Base-by-base conservation (phyloP, 2,329 filamentous ascomycete genomes). In the Dactylonectria macrodidyma region DNA sequence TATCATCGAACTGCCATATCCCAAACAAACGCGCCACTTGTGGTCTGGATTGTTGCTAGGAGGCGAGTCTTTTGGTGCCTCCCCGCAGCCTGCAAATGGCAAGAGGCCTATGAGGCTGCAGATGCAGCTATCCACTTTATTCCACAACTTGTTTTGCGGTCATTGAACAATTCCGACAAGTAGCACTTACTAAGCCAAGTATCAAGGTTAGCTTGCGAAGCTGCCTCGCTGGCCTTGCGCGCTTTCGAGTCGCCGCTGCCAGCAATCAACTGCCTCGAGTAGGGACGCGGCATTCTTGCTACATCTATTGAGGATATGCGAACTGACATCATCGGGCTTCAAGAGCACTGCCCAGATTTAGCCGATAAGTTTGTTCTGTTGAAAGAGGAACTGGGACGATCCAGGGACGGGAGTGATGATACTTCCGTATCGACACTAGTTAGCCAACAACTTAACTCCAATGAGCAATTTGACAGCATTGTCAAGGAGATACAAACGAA, bases 261-360 rank as follows among this genome's bases (percentile, higher is more conserved):
- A 3, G 54, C 36, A 19, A 8, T 57, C 2, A 24, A 46, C 4
- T 24, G 50, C 33, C 46, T 59, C 5, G 57, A 51, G 19, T 30
- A 59, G 30, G 57, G 46, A 8, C 57, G 57, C 5, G 57, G 57
- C 3, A 34, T 59, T 10, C 46, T 59, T n/a, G 57, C 57, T 10
- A 36, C 46, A 11, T 59, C 57, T 1, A 11, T 59, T 4, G 57
- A 41, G 12, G 57, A 59, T 5, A 10, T 59, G 7, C 30, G 46
- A 47, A 41, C 30, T 8, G 46, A 59, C 12, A 12, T 50, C 3
- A 24, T 14, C 9, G 33, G 41, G 11, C 30, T 59, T 19, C 30
- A 11, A n/a, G 5, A 11, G 8, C 2, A 26, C 8, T 11, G 41
- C n/a, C 46, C 46, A 2, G 46, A 55, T 1, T 38, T 67, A 2